Conservation (phyloP, 306 rosid species). For the Quercus bicolor region DNA sequence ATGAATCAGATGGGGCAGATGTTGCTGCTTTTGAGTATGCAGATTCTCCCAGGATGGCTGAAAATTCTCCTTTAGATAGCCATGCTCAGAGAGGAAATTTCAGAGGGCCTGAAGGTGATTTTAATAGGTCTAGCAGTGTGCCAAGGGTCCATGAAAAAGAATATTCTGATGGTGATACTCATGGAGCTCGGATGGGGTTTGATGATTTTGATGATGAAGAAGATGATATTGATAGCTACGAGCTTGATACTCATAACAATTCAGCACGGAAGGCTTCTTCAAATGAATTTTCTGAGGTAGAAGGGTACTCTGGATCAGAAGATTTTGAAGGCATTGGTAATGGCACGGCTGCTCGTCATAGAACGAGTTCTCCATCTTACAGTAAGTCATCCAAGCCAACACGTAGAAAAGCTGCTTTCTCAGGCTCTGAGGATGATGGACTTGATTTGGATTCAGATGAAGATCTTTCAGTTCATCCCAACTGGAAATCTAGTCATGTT, state of each 20-base stretch:
- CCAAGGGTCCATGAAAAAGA: slow-evolving; percentile 45
- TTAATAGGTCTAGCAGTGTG: slow-evolving; percentile 34
- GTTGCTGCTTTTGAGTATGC: slow-evolving; percentile 97
- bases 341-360: slow-evolving; percentile 14
- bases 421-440: slow-evolving; percentile 57
- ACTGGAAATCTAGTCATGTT: slow-evolving; percentile 65
- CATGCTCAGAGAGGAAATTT: slow-evolving; percentile 42
- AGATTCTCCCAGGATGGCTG: slow-evolving; percentile 54
- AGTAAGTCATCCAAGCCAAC: slow-evolving; percentile 29
- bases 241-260: slow-evolving; percentile 50
- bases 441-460: slow-evolving; percentile 49
- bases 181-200: slow-evolving; percentile 67
- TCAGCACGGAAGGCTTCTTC: slow-evolving; percentile 42
- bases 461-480: slow-evolving; percentile 42
- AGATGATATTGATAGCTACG: slow-evolving; percentile 87
- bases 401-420: slow-evolving; percentile 37
- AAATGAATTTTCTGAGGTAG: slow-evolving; percentile 50
- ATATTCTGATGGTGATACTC: slow-evolving; percentile 37
- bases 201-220: slow-evolving; percentile 90
- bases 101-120: slow-evolving; percentile 41
- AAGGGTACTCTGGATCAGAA: slow-evolving; percentile 48
- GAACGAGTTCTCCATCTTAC: slow-evolving; percentile 30
- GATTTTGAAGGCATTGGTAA: slow-evolving; percentile 35
- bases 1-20: slow-evolving; percentile 96
- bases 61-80: slow-evolving; percentile 41